Conservation (phyloP, 2,329 filamentous ascomycete genomes). For the Aspergillus brunneoviolaceus region DNA sequence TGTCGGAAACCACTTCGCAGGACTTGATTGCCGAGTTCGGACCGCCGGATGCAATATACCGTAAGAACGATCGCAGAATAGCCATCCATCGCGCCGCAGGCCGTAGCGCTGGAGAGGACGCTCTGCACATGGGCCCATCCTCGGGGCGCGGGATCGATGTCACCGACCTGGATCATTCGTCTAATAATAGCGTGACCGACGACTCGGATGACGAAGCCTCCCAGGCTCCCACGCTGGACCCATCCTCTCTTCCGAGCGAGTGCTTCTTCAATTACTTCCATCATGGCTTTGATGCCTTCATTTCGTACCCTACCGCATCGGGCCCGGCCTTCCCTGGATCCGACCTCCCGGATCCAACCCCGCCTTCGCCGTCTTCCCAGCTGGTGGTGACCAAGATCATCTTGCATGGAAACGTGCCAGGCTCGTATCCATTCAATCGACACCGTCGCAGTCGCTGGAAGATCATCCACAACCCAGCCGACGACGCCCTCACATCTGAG, state of each 20-base stretch:
- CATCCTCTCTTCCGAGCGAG: constrained; percentile 46
- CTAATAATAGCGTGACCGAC: constrained; percentile 68
- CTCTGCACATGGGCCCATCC: constrained; percentile 37
- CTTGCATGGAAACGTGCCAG: constrained; percentile 90
- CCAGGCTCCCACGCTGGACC: constrained; percentile 62
- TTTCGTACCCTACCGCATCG: constrained; percentile 71
- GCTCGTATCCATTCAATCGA: constrained; percentile 94
- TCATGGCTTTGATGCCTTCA: constrained; percentile 86
- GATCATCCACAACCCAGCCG: constrained; percentile 53
- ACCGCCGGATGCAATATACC: constrained; percentile 89
- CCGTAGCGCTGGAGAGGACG: constrained; percentile 29
- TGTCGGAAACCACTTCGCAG: constrained; percentile 88
- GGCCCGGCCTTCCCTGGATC: constrained; percentile 63
- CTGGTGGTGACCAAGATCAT: constrained; percentile 89
- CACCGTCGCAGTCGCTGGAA: constrained; percentile 88
- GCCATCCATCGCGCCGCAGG: constrained; percentile 65
- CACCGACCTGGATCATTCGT: constrained; percentile 74
- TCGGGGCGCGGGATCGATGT: constrained; percentile 39
- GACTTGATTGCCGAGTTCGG: constrained; percentile 88
- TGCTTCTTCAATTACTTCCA: constrained; percentile 98
- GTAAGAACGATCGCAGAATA: constrained; percentile 84
- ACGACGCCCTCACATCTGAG: constrained; percentile 66
- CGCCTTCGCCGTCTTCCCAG: constrained; percentile 51
- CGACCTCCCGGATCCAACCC: constrained; percentile 29
- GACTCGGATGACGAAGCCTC: constrained; percentile 61